Conservation (phyloP, 305 asterid genomes). For the Caryopteris hybrid region DNA sequence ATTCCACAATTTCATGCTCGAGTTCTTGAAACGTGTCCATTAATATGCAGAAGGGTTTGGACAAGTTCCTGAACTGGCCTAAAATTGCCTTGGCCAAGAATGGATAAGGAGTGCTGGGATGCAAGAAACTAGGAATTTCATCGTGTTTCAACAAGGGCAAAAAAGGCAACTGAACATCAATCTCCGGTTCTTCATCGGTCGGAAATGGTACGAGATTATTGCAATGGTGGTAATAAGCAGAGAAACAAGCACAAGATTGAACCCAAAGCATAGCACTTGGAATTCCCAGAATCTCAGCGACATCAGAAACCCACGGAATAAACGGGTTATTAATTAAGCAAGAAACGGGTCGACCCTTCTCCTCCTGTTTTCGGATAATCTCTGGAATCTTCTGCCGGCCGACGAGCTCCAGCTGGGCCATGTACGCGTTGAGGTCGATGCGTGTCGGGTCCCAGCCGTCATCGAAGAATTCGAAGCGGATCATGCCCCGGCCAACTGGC, state of each 20-base stretch:
- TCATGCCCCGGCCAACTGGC: slow-evolving; percentile 43
- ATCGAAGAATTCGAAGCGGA: slow-evolving; percentile 68
- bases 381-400: slow-evolving; percentile 38
- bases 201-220: slow-evolving; percentile 43
- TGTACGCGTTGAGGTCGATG: slow-evolving; percentile 17
- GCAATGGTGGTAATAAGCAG: slow-evolving; percentile 47
- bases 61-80: slow-evolving; percentile 40
- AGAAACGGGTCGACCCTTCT: slow-evolving; percentile 53
- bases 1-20: slow-evolving; percentile 35
- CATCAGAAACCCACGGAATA: slow-evolving; percentile 75
- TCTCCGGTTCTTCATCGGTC: slow-evolving; percentile 31
- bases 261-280: slow-evolving; percentile 74
- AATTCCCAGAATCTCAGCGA: slow-evolving; percentile 46
- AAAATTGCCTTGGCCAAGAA: slow-evolving; percentile 30
- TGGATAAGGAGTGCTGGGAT: slow-evolving; percentile 32
- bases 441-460: slow-evolving; percentile 41
- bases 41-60: slow-evolving; percentile 44
- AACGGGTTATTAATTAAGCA: slow-evolving; percentile 64
- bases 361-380: slow-evolving; percentile 43
- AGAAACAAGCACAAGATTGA: slow-evolving; percentile 71
- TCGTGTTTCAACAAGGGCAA: slow-evolving; percentile 63
- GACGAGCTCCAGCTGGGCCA: slow-evolving; percentile 42
- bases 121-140: slow-evolving; percentile 62
- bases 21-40: slow-evolving; percentile 69
- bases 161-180: slow-evolving; percentile 45